Conservation (phyloP, 1,284 basidiomycete species). For the Pseudozyma thailandica region DNA sequence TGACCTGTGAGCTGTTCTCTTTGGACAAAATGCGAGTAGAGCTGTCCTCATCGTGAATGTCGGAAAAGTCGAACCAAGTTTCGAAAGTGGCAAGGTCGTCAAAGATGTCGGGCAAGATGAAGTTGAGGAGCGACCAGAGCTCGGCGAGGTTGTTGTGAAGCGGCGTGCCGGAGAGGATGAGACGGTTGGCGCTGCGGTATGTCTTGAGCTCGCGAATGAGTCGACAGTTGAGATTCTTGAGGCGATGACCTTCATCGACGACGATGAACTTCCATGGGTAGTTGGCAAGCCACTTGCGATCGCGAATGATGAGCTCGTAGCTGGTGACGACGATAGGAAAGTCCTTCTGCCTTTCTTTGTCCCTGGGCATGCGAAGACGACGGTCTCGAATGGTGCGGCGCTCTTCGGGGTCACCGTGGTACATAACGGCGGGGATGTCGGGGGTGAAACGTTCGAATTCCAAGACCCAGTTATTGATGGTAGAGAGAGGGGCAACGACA, state of each 20-base stretch:
- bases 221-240: slow-evolving; percentile 91
- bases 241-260: slow-evolving; percentile 92
- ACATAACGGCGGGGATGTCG: slow-evolving; percentile 82
- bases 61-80: slow-evolving; percentile 74
- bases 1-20: slow-evolving; percentile 73
- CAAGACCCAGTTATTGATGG: slow-evolving; percentile 88
- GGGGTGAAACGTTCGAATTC: slow-evolving; percentile 82
- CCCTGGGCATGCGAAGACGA: slow-evolving; percentile 30
- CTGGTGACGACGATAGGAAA: slow-evolving; percentile 81
- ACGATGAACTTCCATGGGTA: slow-evolving; percentile 80
- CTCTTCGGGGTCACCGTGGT: slow-evolving; percentile 84
- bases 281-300: slow-evolving; percentile 53
- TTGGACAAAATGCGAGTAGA: slow-evolving; percentile 69
- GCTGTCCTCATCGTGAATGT: slow-evolving; percentile 46
- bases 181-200: slow-evolving; percentile 83
- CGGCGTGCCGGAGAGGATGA: slow-evolving; percentile 93
- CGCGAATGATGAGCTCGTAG: slow-evolving; percentile 86
- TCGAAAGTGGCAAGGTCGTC: slow-evolving; percentile 89
- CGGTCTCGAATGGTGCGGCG: slow-evolving; percentile 77
- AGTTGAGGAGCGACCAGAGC: slow-evolving; percentile 93
- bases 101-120: slow-evolving; percentile 76
- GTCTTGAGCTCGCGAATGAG: slow-evolving; percentile 91
- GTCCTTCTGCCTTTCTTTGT: slow-evolving; percentile 35
- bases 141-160: slow-evolving; percentile 95
- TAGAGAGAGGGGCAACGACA: slow-evolving; percentile 89